Conservation (phyloP, 306 rosid species). For the Geum urbanum region DNA sequence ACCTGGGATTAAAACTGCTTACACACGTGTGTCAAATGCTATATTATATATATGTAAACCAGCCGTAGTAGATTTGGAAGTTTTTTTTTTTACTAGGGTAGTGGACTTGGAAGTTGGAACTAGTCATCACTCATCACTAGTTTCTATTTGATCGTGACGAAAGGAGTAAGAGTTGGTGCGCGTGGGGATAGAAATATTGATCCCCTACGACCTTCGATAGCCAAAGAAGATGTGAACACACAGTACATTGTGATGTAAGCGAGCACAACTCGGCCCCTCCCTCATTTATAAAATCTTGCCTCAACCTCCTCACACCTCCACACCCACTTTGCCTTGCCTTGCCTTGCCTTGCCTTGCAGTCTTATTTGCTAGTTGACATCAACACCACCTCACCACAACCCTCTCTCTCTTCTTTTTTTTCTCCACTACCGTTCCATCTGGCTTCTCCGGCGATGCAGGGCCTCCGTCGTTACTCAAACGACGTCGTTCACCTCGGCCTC, state of each 20-base stretch:
- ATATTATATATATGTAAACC: too few species aligned
- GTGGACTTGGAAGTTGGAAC: too few species aligned
- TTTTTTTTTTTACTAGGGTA: too few species aligned
- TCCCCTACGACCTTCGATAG: constrained; percentile 4
- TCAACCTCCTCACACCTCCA: neutral
- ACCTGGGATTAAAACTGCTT: too few species aligned
- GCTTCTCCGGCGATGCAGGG: constrained; percentile 60
- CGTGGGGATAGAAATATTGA: constrained; percentile 14
- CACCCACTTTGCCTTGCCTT: neutral
- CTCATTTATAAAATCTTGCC: constrained; percentile 12
- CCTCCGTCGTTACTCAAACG: constrained; percentile 60
- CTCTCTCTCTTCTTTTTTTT: neutral
- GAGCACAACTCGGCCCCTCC: constrained; percentile 20
- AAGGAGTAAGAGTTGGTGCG: neutral
- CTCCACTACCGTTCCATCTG: neutral
- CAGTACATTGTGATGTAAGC: constrained; percentile 50
- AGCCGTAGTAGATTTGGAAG: too few species aligned
- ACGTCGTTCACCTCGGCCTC: constrained; percentile 58
- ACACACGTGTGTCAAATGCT: too few species aligned
- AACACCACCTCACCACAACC: neutral
- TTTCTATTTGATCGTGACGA: neutral
- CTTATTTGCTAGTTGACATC: constrained; percentile 39
- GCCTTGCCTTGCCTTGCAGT: neutral
- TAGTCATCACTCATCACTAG: too few species aligned
- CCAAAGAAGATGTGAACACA: constrained; percentile 22